Evolutionary conservation across 2,329 filamentous ascomycete genomes (phyloP), one percentile per base, ranked within the genome.

Genomic region (Ophiostoma quercus): DNA sequence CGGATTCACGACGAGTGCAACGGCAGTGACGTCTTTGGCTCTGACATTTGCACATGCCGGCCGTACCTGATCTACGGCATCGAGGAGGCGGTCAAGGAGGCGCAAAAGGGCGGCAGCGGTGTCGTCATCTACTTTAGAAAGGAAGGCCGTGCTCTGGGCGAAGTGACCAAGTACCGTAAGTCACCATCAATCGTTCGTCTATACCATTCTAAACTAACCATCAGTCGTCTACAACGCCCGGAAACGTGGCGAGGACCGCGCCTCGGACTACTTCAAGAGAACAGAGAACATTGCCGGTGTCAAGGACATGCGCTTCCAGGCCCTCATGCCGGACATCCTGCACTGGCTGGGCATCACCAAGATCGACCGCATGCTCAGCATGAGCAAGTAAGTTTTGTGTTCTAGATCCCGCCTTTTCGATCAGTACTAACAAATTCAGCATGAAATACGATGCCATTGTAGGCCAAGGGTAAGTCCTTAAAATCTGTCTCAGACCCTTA

Each of bases 121-220:
- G 92, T 97, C 29, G 95, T 98, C 69, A 97, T 98, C 78, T 99
- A 99, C 79, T 99, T 98, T 87, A 89, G 95, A 74, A 99, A 99
- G 79, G 95, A 99, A 82, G 95, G 95, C 41, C 87, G 95, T 74
- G 95, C 94, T 51, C 83, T 98, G 7, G 95, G 95, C 68, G 95
- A 99, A 79, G 95, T 99, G 39, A 96, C 93, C 69, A 97, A 97
- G 73, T 73, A 72, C 69, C 71, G 71, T 75, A 74, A 67, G 73
- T 65, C 22, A 22, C 11, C 3, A 34, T 34, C 32, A 34, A 34
- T 34, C 43, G 7, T 16, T 25, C 37, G 37, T 25, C n/a, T 37
- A 1, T 16, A 12, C 37, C 25, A 47, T 47, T 47, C 1, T 2
- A 32, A 39, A 22, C 62, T 65, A 12, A 65, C 62, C 12, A 3